Evolutionary conservation across 306 rosid species (phyloP), one percentile per base, ranked within the genome.

Genomic region (Albizia julibrissin): DNA sequence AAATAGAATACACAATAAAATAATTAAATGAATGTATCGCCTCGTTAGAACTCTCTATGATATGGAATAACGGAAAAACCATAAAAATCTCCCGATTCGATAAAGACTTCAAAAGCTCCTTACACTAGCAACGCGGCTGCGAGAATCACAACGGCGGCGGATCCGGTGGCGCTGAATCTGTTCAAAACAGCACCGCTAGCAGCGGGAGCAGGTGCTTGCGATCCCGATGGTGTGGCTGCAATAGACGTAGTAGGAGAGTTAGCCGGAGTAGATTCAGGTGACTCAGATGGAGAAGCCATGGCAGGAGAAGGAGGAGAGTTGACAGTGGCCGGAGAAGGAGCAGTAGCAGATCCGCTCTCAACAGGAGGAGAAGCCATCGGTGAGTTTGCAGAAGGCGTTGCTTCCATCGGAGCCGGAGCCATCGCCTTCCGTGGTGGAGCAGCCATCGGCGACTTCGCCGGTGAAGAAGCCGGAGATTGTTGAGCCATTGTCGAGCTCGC

Each of bases 261-360:
- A 0, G 82, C 7, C 8, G 86, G 87, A 62, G 67, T 1, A 39
- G n/a, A 42, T 2, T 67, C 82, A 0, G 92, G 87, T 1, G 91
- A 59, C 0, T 3, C 74, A 12, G 87, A 10, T 3, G 89, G 13
- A 29, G 83, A 22, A n/a, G n/a, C n/a, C 1, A 80, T 72, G 27
- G 91, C 62, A 34, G 87, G 85, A 37, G 87, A 49, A 0, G 91
- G 91, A 3, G 91, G 91, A 78, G 94, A 87, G 72, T 40, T 29
- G 66, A 34, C 59, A 66, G 43, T 3, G 67, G 69, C 6, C 0
- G 90, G 85, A 1, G 91, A 78, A 22, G 89, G 86, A 75, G 91
- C 56, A 29, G 89, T 83, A 70, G 91, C 65, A 0, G 84, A 76
- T 43, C 13, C 78, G 37, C 24, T 75, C 49, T 19, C 39, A 58